phyloP scores from a whole-genome alignment of 805 yeast species.

The Myxozyma neotropica region DNA sequence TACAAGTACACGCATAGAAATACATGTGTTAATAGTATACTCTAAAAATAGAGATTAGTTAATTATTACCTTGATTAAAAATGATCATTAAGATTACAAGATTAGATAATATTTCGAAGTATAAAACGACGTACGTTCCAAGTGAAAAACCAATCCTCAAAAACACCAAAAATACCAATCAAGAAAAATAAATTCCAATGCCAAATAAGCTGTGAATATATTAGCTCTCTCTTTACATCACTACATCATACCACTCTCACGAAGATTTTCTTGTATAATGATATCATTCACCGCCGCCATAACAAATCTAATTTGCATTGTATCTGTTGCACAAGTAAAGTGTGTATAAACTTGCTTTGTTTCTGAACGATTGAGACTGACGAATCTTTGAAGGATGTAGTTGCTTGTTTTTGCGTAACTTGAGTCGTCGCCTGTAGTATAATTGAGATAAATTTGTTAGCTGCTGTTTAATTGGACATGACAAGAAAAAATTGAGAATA shows the following conservation, averaged over 20 bases:
- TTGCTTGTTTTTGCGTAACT: constrained; percentile 67
- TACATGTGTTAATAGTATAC: no score
- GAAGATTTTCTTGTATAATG: constrained; percentile 79
- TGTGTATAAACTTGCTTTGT: constrained; percentile 84
- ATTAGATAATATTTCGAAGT: neutral
- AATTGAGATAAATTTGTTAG: neutral
- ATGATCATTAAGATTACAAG: no score
- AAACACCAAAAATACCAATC: neutral
- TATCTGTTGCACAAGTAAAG: constrained; percentile 94
- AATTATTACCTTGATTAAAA: no score
- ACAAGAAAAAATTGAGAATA: neutral
- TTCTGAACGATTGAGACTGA: constrained; percentile 61
- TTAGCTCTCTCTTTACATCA: neutral
- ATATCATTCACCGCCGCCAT: constrained; percentile 90
- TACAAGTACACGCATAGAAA: no score
- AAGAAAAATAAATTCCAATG: neutral
- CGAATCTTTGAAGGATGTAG: constrained; percentile 70
- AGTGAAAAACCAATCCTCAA: no score
- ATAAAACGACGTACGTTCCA: no score
- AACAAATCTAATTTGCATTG: constrained; percentile 84
- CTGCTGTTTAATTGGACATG: no score
- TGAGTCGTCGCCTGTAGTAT: constrained; percentile 55
- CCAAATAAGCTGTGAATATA: neutral
- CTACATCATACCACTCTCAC: constrained; percentile 47
- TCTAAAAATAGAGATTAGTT: no score